Evolutionary conservation across 2,329 filamentous ascomycete genomes (phyloP).

Genomic region (Aspergillus floridensis): DNA sequence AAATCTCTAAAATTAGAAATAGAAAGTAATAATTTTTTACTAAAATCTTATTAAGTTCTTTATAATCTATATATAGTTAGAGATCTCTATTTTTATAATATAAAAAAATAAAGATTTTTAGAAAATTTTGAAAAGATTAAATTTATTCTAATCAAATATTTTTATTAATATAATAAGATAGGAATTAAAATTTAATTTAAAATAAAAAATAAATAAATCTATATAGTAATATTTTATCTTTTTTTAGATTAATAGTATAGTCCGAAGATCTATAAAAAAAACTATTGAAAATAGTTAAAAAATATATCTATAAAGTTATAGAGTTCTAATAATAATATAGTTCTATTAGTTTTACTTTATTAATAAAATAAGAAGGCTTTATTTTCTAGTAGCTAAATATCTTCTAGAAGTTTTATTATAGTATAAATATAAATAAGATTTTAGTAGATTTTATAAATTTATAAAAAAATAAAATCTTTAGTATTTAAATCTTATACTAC

Average conservation of each 20-base stretch:
- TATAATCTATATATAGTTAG: background rate
- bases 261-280: background rate
- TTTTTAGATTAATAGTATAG: background rate
- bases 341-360: background rate
- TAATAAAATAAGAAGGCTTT: background rate
- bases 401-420: background rate
- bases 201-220: background rate
- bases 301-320: background rate
- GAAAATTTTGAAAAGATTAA: background rate
- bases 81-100: background rate
- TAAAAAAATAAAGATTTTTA: background rate
- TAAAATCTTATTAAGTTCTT: background rate
- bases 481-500: background rate
- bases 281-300: background rate
- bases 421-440: background rate
- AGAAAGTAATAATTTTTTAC: background rate
- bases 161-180: constrained; percentile 3
- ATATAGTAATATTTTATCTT: background rate
- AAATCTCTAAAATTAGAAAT: background rate
- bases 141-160: background rate
- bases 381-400: background rate
- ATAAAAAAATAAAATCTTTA: too few species aligned
- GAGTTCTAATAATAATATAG: background rate
- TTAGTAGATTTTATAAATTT: too few species aligned
- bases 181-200: background rate